phyloP scores from a whole-genome alignment of 1,284 basidiomycete genomes.

The Cryptococcus sp. region DNA sequence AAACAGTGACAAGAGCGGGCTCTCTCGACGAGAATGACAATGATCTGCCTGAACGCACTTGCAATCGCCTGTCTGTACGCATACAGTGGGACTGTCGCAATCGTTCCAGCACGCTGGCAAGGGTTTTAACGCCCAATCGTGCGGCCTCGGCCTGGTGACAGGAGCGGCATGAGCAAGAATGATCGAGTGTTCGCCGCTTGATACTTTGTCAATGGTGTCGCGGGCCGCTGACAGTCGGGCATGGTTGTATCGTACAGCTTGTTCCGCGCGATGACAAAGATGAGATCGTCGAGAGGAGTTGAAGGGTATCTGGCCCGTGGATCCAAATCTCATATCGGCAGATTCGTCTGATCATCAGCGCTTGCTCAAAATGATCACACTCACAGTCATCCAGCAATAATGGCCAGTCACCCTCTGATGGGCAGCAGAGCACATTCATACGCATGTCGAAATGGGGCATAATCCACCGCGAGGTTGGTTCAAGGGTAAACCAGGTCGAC shows the following conservation, averaged over 20 bases:
- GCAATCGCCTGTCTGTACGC: slow-evolving; percentile 52
- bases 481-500: slow-evolving; percentile 32
- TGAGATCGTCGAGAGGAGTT: slow-evolving; percentile 43
- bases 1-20: slow-evolving; percentile 35
- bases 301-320: slow-evolving; percentile 48
- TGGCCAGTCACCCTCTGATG: slow-evolving; percentile 49
- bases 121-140: slow-evolving; percentile 46
- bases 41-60: slow-evolving; percentile 50
- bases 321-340: slow-evolving; percentile 48
- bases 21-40: slow-evolving; percentile 39
- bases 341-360: slow-evolving; percentile 32
- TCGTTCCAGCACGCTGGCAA: slow-evolving; percentile 52
- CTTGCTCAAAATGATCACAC: slow-evolving; percentile 3
- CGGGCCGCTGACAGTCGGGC: slow-evolving; percentile 20
- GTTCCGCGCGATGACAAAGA: slow-evolving; percentile 40
- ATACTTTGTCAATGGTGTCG: slow-evolving; percentile 27
- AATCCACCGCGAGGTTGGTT: slow-evolving; percentile 14
- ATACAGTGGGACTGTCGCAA: slow-evolving; percentile 49
- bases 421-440: slow-evolving; percentile 50
- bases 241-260: slow-evolving; percentile 28
- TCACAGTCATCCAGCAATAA: slow-evolving; percentile 50
- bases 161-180: slow-evolving; percentile 9
- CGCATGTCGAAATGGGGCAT: slow-evolving; percentile 42
- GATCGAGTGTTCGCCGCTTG: slow-evolving; percentile 12
- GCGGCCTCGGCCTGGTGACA: slow-evolving; percentile 16